These are phyloP conservation scores for Fusarium chaquense DNA, from an alignment of 2,329 filamentous ascomycete genomes.

Conservation along the genomic window DNA sequence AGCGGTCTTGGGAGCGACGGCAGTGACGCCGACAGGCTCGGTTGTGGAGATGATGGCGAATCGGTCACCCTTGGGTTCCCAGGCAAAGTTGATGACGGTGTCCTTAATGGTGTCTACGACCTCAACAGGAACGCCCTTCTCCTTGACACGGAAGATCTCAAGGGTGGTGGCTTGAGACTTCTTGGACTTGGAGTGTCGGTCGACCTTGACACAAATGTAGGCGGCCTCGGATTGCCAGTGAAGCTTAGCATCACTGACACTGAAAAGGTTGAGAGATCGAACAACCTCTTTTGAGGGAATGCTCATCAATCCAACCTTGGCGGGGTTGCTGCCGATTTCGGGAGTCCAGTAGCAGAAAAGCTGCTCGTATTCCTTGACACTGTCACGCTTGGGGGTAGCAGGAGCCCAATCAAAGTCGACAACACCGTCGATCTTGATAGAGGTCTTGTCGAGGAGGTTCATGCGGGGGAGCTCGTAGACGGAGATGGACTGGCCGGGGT, in stretches of 20 bases:
- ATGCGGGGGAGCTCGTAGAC: constrained; percentile 91
- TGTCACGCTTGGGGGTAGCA: constrained; percentile 81
- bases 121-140: constrained; percentile 98
- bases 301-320: constrained; percentile 96
- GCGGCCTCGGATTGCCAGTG: constrained; percentile 97
- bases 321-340: constrained; percentile 96
- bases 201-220: constrained; percentile 98
- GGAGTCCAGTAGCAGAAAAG: constrained; percentile 99
- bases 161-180: constrained; percentile 97
- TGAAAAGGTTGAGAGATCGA: constrained; percentile 96
- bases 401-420: constrained; percentile 99
- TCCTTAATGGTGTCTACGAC: constrained; percentile 98
- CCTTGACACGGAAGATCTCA: constrained; percentile 96
- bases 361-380: constrained; percentile 92
- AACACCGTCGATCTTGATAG: constrained; percentile 95
- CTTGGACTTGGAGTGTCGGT: constrained; percentile 98
- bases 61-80: constrained; percentile 97
- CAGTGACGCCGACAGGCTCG: constrained; percentile 81
- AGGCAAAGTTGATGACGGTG: constrained; percentile 99
- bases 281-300: constrained; percentile 95
- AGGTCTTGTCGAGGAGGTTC: constrained; percentile 89
- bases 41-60: constrained; percentile 97
- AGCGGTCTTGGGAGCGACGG: constrained; percentile 91
- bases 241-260: constrained; percentile 95
- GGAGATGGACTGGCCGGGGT: constrained; percentile 87